Conservation (phyloP, 2,329 filamentous ascomycete species). For the Claviceps pazoutovae region DNA sequence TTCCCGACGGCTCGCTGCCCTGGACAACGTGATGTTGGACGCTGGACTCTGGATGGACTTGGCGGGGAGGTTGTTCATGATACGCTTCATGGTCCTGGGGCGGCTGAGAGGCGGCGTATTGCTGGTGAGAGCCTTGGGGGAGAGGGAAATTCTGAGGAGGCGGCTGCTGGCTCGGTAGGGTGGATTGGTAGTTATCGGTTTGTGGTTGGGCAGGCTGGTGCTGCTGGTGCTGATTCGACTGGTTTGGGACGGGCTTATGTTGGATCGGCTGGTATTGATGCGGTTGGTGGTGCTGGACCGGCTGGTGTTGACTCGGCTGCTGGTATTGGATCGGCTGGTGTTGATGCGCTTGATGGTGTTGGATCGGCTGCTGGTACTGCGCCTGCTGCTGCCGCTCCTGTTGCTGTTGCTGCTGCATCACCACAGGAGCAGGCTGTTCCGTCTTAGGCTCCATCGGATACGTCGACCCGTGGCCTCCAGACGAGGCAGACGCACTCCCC, state of each 20-base stretch:
- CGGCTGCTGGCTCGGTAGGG: constrained; percentile 11
- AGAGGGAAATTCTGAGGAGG: constrained; percentile 13
- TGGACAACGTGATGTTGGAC: constrained; percentile 9
- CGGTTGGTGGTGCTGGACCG: neutral
- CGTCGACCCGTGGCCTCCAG: constrained; percentile 5
- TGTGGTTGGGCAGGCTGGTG: constrained; percentile 10
- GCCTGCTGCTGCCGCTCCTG: constrained; percentile 6
- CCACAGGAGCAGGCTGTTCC: constrained; percentile 7
- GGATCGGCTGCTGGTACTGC: constrained; percentile 7
- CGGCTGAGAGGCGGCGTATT: constrained; percentile 14
- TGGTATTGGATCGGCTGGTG: neutral
- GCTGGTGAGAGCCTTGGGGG: constrained; percentile 15
- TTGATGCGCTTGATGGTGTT: neutral
- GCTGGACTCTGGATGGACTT: neutral
- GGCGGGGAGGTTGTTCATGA: neutral
- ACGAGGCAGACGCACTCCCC: constrained; percentile 2
- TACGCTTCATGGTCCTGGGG: constrained; percentile 10
- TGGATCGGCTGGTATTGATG: neutral
- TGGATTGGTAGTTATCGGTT: constrained; percentile 6
- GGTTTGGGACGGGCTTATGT: neutral
- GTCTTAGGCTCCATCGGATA: constrained; percentile 23
- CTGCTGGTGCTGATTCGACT: constrained; percentile 9
- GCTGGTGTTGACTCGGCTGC: neutral
- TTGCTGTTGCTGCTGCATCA: constrained; percentile 10
- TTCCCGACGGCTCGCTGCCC: constrained; percentile 4